Base-by-base conservation (phyloP, 2,329 filamentous ascomycete genomes). In the Trichoderma sp. region DNA sequence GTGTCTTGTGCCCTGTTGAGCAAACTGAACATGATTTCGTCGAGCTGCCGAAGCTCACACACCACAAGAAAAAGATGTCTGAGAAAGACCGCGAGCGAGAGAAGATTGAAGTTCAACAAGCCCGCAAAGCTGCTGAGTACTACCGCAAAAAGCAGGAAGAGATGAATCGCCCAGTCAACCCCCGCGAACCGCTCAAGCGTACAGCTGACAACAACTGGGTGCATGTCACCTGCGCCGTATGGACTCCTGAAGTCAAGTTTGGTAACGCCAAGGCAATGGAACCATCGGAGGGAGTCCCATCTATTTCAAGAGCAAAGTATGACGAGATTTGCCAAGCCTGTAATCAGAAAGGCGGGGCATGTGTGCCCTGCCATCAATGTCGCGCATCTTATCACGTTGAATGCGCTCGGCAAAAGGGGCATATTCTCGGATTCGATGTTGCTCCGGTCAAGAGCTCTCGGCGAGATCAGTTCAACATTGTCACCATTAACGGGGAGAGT, bases 181-280 rank as follows among this genome's bases (percentile, higher is more conserved):
- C 96, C 31, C 89, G 96, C 59, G 96, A 98, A 78, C 91, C 96
- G 4, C 83, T 99, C 72, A 99, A 99, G 81, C 89, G 93, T 60
- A 99, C 96, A 0, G 92, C 92, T 4, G 94, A 96, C 77, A 98
- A 98, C 81, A 98, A 98, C 76, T 99, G 96, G 96, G 93, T 97
- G 19, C 96, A 99, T 78, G 93, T 98, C 33, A 91, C 91, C 47
- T 99, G 96, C 77, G 94, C 96, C 1, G 85, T 97, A 21, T 98
- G 93, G 89, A 94, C 92, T 13, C 90, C 93, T 0, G 96, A 99
- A 79, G 91, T 97, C 75, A 96, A 94, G 76, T 99, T 97, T 79
- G 94, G 92, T 71, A 92, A 92, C 74, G 91, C 94, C 21, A 89
- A 90, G 75, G 89, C 91, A 21, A 83, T 99, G 40, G 92, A 94